phyloP scores from a whole-genome alignment of 164 flowering plant genomes.

The Kalanchoe fedtschenkoi region DNA sequence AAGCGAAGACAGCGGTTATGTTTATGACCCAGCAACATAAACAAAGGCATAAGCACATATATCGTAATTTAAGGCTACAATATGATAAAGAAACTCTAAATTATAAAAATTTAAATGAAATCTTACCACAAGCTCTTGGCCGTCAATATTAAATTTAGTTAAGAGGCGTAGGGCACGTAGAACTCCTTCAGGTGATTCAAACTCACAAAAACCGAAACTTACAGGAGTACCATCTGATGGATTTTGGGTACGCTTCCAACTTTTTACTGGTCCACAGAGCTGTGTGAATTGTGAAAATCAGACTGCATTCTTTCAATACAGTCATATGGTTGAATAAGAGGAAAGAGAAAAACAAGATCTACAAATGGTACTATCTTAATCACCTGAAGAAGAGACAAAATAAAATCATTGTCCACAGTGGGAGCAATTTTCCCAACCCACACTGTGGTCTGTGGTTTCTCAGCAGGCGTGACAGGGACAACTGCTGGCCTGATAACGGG shows the following conservation, averaged over 20 bases:
- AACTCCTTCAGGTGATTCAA: slow-evolving; percentile 96
- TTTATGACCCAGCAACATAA: neutral
- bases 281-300: slow-evolving; percentile 11
- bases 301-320: neutral
- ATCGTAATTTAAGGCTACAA: neutral
- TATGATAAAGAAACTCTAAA: neutral
- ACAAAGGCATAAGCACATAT: neutral
- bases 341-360: neutral
- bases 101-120: neutral
- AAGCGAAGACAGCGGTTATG: neutral
- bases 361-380: no score
- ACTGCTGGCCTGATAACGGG: slow-evolving; percentile 61
- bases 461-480: slow-evolving; percentile 57
- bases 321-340: neutral
- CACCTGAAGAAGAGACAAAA: slow-evolving; percentile 73
- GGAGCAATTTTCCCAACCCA: slow-evolving; percentile 87
- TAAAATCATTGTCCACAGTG: slow-evolving; percentile 83
- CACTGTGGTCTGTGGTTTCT: slow-evolving; percentile 89
- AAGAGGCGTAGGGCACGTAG: slow-evolving; percentile 86
- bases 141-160: slow-evolving; percentile 74
- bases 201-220: slow-evolving; percentile 94
- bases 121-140: slow-evolving; percentile 91
- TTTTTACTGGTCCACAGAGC: slow-evolving; percentile 97
- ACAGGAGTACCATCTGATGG: slow-evolving; percentile 68
- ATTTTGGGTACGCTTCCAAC: slow-evolving; percentile 91